A percentile compares a stretch with the other conserved stretches of the same genome.
These are phyloP conservation scores for Nitzschia putrida DNA, from an alignment of 108 stramenopile genomes.

Conservation along the genomic window DNA sequence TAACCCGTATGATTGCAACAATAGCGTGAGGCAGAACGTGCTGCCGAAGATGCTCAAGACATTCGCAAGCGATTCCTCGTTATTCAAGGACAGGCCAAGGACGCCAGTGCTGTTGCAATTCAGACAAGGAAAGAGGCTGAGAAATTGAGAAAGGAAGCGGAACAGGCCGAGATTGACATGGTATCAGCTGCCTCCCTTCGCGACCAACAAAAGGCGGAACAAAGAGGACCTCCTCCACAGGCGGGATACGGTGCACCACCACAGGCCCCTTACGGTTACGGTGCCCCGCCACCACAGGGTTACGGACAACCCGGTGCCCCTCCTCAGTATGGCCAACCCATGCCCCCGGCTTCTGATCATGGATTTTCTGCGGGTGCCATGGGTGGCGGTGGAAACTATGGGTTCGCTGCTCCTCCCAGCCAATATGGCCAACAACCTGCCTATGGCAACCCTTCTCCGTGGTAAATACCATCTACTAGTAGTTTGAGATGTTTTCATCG, in stretches of 20 bases:
- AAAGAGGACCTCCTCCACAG: background rate
- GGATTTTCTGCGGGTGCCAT: constrained; percentile 26
- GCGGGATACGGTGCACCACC: constrained; percentile 8
- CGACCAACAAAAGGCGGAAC: constrained; percentile 19
- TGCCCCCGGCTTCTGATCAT: constrained; percentile 12
- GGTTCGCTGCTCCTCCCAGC: constrained; percentile 32
- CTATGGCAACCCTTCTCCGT: background rate
- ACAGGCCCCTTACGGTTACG: constrained; percentile 8
- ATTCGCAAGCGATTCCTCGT: constrained; percentile 62
- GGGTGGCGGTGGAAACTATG: constrained; percentile 39
- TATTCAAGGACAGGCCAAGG: constrained; percentile 52
- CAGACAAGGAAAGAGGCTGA: constrained; percentile 62
- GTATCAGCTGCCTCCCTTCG: constrained; percentile 70
- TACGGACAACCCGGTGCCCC: constrained; percentile 15
- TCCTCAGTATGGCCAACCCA: constrained; percentile 14
- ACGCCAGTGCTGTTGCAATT: constrained; percentile 56
- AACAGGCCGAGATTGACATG: constrained; percentile 73
- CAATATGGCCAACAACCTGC: constrained; percentile 6
- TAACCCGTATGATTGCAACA: constrained; percentile 1
- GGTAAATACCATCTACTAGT: background rate
- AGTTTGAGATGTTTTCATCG: background rate
- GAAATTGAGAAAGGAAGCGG: constrained; percentile 58
- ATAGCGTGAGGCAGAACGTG: constrained; percentile 63
- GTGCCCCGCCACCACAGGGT: constrained; percentile 10
- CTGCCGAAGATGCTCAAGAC: constrained; percentile 46